Evolutionary conservation across 345 rosid species (phyloP), one percentile per base, ranked within the genome.

Genomic region (Camelina sativa): DNA sequence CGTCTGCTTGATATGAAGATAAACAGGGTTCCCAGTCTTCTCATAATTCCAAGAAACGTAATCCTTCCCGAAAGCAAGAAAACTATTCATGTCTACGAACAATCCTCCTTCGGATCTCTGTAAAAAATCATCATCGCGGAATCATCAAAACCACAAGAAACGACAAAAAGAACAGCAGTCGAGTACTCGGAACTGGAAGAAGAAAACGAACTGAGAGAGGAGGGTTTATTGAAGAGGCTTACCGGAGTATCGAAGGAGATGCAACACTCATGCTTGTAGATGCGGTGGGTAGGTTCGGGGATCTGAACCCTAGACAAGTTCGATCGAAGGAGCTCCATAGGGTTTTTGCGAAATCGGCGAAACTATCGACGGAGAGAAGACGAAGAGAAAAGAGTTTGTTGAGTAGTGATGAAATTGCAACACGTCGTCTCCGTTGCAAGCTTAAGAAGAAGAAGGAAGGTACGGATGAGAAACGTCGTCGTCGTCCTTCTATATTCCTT

Each of bases 241-340:
- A 96, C 98, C 86, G 93, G 96, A 79, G 96, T 80, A 54, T 89
- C 99, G 82, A 90, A 96, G 73, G 98, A 86, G 87, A 92, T 59
- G 85, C 98, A 89, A 82, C 99, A 96, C 83, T 96, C 98, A 11
- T 91, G 91, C 80, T 96, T 96, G 89, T 88, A 96, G 88, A 91
- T 84, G 73, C 98, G 99, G 65, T 89, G 90, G 51, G 99, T 92
- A 2, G 98, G 99, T 76, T 96, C 99, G 6, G 98, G 98, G 80
- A 96, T 91, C 89, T 97, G 98, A 70, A 96, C 99, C 71, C 99
- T 91, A 65, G 92, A 87, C 64, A 96, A 90, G 75, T 86, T 85
- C 60, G 96, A 91, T 83, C 99, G 98, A 82, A 96, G 95, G 71
- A 88, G 75, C 55, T 96, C 98, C 95, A 92, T 91, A 38, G 84